phyloP scores from a whole-genome alignment of 2,329 filamentous ascomycete genomes.

The Diaporthe citri region DNA sequence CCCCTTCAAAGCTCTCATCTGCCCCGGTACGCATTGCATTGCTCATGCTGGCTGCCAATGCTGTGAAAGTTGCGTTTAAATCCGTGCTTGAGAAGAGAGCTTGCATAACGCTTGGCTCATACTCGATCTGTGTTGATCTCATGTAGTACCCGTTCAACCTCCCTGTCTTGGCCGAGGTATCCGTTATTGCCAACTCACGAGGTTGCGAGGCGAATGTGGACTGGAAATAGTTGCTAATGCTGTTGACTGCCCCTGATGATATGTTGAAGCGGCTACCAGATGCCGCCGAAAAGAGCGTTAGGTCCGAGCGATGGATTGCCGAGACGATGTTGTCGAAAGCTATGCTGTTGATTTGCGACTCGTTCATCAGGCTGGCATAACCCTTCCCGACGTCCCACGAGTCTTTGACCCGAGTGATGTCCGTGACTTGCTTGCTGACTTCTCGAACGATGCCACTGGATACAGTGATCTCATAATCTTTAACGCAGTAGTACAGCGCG shows the following conservation, averaged over 20 bases:
- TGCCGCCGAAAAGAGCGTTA: background rate
- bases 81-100: constrained; percentile 10
- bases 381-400: background rate
- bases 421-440: background rate
- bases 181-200: background rate
- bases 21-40: constrained; percentile 6
- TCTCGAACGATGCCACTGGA: background rate
- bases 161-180: background rate
- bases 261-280: background rate
- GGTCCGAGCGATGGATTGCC: background rate
- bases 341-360: background rate
- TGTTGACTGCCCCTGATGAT: background rate
- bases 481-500: constrained; percentile 17
- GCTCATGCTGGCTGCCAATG: constrained; percentile 29
- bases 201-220: background rate
- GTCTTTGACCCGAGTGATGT: background rate
- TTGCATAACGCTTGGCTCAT: constrained; percentile 3
- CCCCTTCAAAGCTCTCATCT: background rate
- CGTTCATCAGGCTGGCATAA: background rate
- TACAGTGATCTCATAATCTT: constrained; percentile 1
- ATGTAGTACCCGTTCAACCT: constrained; percentile 10
- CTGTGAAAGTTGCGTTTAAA: constrained; percentile 13
- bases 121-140: background rate
- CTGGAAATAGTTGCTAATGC: constrained; percentile 17
- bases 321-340: background rate